These are phyloP conservation scores for Hygrophoropsis aurantiaca DNA, from an alignment of 768 basidiomycete genomes.

Conservation along the genomic window DNA sequence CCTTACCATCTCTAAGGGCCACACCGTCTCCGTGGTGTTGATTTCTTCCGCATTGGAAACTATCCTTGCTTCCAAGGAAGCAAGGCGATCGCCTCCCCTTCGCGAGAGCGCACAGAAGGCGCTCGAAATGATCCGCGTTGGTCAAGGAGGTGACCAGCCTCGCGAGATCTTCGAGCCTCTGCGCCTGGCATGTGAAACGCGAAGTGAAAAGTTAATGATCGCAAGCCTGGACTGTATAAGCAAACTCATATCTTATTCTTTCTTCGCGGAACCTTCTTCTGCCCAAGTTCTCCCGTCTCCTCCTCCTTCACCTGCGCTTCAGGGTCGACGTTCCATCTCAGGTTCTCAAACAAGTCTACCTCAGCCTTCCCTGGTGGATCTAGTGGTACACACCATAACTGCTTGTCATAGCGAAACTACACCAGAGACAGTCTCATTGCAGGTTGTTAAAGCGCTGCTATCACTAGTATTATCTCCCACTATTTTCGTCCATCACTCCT, in stretches of 20 bases:
- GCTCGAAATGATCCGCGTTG: constrained; percentile 75
- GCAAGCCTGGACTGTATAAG: constrained; percentile 97
- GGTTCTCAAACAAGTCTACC: constrained; percentile 50
- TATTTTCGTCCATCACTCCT: constrained; percentile 91
- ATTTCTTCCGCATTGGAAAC: constrained; percentile 84
- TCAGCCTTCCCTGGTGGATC: constrained; percentile 80
- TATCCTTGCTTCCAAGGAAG: constrained; percentile 86
- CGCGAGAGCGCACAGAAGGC: constrained; percentile 82
- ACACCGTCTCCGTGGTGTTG: constrained; percentile 75
- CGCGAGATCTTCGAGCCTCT: constrained; percentile 95
- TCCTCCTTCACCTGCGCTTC: constrained; percentile 65
- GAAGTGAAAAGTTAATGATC: constrained; percentile 91
- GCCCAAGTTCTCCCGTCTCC: constrained; percentile 60
- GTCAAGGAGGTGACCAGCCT: constrained; percentile 73
- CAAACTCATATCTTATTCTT: constrained; percentile 96
- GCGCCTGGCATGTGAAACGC: constrained; percentile 93
- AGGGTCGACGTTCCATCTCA: constrained; percentile 41
- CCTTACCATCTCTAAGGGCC: constrained; percentile 64
- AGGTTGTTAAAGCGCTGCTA: constrained; percentile 94
- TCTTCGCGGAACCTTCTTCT: constrained; percentile 75
- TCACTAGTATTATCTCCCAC: constrained; percentile 85
- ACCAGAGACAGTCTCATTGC: constrained; percentile 88
- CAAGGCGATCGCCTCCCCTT: constrained; percentile 76
- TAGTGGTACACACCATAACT: constrained; percentile 94
- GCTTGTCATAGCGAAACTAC: constrained; percentile 86